Conservation (phyloP, 768 basidiomycete species). For the Kockovaella imperatae region DNA sequence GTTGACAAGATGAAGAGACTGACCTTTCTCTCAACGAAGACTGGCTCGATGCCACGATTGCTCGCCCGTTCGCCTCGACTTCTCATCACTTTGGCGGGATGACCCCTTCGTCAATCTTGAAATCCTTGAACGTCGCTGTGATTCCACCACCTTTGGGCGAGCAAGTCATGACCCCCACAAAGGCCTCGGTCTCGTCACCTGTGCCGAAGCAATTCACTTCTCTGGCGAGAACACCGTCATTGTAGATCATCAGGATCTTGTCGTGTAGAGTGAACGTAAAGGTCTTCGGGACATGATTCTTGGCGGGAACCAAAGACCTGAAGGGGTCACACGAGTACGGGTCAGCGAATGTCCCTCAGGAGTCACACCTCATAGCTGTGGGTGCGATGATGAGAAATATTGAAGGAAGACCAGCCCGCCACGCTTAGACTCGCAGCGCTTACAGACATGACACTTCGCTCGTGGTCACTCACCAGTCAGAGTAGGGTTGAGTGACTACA, state of each 20-base stretch:
- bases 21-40: no score
- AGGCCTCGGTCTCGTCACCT: constrained; percentile 9
- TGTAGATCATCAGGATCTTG: constrained; percentile 12
- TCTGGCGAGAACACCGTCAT: constrained; percentile 21
- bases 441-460: not conserved
- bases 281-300: not conserved
- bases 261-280: constrained; percentile 17
- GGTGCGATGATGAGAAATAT: no score
- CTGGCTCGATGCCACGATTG: not conserved
- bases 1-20: no score
- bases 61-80: not conserved
- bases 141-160: constrained; percentile 22
- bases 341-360: not conserved
- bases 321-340: no score
- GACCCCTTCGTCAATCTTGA: constrained; percentile 16
- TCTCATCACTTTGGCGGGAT: not conserved
- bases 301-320: constrained; percentile 21
- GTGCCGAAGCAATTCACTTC: constrained; percentile 24
- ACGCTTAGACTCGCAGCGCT: not conserved
- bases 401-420: no score
- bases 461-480: constrained; percentile 27
- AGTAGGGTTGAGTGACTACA: constrained; percentile 22
- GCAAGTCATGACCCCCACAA: constrained; percentile 28
- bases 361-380: no score
- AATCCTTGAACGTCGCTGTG: constrained; percentile 15